These are phyloP conservation scores for Diutina ranongensis DNA, from an alignment of 1,139 yeast genomes.

Conservation along the genomic window DNA sequence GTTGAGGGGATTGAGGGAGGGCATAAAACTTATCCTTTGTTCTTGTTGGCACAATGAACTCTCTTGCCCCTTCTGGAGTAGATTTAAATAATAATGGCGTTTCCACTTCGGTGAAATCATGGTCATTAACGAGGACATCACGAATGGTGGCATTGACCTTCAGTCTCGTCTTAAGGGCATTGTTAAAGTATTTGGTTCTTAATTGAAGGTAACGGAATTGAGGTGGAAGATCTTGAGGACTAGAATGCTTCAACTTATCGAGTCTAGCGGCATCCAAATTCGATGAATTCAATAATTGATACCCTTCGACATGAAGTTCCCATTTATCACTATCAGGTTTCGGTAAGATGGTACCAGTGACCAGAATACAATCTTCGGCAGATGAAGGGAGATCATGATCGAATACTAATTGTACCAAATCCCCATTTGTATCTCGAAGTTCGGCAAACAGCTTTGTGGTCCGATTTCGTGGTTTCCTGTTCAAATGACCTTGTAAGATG, in stretches of 20 bases:
- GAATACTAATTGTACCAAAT: slow-evolving; percentile 49
- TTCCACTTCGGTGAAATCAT: slow-evolving; percentile 70
- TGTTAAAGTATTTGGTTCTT: slow-evolving; percentile 50
- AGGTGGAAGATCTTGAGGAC: slow-evolving; percentile 53
- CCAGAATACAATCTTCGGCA: slow-evolving; percentile 66
- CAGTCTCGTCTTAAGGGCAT: slow-evolving; percentile 50
- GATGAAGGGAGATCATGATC: slow-evolving; percentile 29
- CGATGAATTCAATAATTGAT: slow-evolving; percentile 55
- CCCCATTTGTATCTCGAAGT: slow-evolving; percentile 63
- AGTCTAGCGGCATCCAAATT: slow-evolving; percentile 61
- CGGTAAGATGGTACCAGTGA: slow-evolving; percentile 42
- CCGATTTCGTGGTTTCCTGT: slow-evolving; percentile 48
- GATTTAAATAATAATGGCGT: slow-evolving; percentile 90
- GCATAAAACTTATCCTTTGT: slow-evolving; percentile 60
- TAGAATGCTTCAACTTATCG: slow-evolving; percentile 40
- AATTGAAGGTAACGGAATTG: slow-evolving; percentile 74
- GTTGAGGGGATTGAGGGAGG: slow-evolving; percentile 95
- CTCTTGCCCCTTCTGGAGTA: slow-evolving; percentile 97
- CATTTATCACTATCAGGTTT: slow-evolving; percentile 21
- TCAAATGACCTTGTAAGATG: slow-evolving; percentile 69
- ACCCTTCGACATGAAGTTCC: slow-evolving; percentile 45
- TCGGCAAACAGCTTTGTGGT: slow-evolving; percentile 52
- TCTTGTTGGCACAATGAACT: slow-evolving; percentile 88
- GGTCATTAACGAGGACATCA: slow-evolving; percentile 27
- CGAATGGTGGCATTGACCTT: slow-evolving; percentile 47